Evolutionary conservation across 768 basidiomycete genomes (phyloP).

Genomic region (Lactarius trivialis): DNA sequence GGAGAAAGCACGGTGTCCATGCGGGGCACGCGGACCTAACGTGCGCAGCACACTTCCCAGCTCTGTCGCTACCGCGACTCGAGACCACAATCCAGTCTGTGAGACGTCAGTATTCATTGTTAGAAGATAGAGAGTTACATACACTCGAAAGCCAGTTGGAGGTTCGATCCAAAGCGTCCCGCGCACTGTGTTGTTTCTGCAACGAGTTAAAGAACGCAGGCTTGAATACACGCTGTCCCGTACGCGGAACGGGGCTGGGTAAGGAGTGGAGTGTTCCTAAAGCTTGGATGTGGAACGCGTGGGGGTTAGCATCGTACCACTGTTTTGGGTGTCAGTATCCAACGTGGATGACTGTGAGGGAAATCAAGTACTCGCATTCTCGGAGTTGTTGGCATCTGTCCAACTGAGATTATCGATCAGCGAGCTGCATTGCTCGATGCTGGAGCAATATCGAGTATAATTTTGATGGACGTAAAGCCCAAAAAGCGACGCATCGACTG

Average conservation of each 20-base stretch:
- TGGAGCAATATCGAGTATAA: conserved; percentile 75
- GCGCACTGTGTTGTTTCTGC: conserved; percentile 50
- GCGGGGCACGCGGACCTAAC: conserved; percentile 5
- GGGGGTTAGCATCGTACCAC: conserved; percentile 68
- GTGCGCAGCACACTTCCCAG: conserved; percentile 14
- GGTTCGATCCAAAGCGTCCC: conserved; percentile 51
- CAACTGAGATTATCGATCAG: conserved; percentile 73
- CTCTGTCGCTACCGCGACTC: conserved; percentile 8
- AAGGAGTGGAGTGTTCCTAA: conserved; percentile 83
- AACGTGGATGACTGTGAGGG: not conserved
- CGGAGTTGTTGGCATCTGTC: conserved; percentile 62
- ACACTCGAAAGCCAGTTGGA: conserved; percentile 48
- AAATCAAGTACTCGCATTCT: conserved; percentile 33
- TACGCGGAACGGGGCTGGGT: conserved; percentile 77
- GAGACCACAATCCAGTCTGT: conserved; percentile 17
- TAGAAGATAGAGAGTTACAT: not conserved
- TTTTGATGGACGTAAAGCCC: conserved; percentile 93
- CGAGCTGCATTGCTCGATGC: conserved; percentile 65
- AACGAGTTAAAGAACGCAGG: conserved; percentile 75
- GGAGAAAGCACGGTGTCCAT: conserved; percentile 15
- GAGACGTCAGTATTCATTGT: not conserved
- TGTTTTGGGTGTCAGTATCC: conserved; percentile 24
- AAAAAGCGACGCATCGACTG: conserved; percentile 86
- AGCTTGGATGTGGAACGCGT: conserved; percentile 79
- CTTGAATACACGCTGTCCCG: conserved; percentile 79